Conservation (phyloP, 2,329 filamentous ascomycete species). For the Escovopsis sp. region DNA sequence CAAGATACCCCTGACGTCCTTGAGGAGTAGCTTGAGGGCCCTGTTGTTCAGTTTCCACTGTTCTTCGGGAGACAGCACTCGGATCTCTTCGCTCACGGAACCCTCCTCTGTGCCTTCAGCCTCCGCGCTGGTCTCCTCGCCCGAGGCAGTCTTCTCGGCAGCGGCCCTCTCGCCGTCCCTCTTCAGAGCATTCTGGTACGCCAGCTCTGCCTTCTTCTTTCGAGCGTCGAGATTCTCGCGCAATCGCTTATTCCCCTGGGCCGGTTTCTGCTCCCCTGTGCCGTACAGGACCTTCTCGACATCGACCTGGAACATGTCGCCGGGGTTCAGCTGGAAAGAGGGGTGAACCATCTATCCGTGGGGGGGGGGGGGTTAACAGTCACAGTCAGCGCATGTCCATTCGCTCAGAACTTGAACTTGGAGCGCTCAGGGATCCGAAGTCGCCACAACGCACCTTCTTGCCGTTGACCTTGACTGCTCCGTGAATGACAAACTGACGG, state of each 20-base stretch:
- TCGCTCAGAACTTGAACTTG: not conserved
- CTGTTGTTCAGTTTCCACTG: conserved; percentile 13
- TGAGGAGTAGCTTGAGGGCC: conserved; percentile 16
- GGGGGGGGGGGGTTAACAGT: not conserved
- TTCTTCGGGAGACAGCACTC: conserved; percentile 11
- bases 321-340: conserved; percentile 87
- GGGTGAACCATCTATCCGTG: conserved; percentile 67
- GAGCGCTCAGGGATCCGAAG: no score
- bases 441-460: conserved; percentile 52
- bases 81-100: conserved; percentile 7
- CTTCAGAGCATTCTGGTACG: conserved; percentile 9
- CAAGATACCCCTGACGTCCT: conserved; percentile 19
- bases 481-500: conserved; percentile 86
- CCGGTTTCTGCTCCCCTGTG: conserved; percentile 58
- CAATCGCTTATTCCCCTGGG: conserved; percentile 11
- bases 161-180: conserved; percentile 6
- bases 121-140: conserved; percentile 7
- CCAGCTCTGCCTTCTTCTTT: conserved; percentile 14
- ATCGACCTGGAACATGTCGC: conserved; percentile 96
- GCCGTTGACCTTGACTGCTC: conserved; percentile 88
- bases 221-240: conserved; percentile 13
- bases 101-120: conserved; percentile 10
- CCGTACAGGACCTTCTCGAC: conserved; percentile 77
- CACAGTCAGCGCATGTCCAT: conserved; percentile 1
- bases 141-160: not conserved